Evolutionary conservation across 768 basidiomycete species (phyloP).

Genomic region (Cystofilobasidium capitatum): DNA sequence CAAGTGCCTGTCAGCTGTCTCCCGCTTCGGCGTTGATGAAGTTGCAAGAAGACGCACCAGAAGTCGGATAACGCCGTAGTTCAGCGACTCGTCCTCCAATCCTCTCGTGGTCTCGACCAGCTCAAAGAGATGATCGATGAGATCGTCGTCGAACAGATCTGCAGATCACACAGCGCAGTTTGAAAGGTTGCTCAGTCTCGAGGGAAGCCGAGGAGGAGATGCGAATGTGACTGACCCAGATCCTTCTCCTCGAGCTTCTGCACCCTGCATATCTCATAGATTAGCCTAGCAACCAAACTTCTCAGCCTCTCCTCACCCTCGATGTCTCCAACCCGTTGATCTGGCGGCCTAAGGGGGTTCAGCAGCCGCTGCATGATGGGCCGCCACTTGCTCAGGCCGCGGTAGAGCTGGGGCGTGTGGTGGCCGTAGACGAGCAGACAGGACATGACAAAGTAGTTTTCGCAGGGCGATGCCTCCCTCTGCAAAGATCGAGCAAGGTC

Average conservation of each 20-base stretch:
- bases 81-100: constrained; percentile 82
- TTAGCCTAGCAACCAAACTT: constrained; percentile 56
- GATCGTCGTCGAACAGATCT: constrained; percentile 72
- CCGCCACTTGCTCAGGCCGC: constrained; percentile 73
- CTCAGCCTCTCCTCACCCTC: constrained; percentile 62
- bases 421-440: constrained; percentile 68
- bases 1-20: too few relatives aligned
- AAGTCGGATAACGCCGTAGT: constrained; percentile 89
- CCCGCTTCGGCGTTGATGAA: not conserved
- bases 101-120: constrained; percentile 84
- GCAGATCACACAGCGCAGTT: not conserved
- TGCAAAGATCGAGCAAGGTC: constrained; percentile 19
- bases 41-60: constrained; percentile 57
- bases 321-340: constrained; percentile 49
- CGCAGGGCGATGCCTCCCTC: constrained; percentile 76
- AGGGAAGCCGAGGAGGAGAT: not conserved
- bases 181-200: not conserved
- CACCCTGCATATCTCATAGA: constrained; percentile 89
- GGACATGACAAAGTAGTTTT: constrained; percentile 66
- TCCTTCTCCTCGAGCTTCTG: constrained; percentile 71
- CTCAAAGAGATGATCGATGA: constrained; percentile 82
- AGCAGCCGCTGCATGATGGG: constrained; percentile 70
- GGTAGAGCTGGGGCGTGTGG: constrained; percentile 58
- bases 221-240: constrained; percentile 51
- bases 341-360: constrained; percentile 56